Evolutionary conservation across 208 protist genomes (phyloP), one percentile per base, ranked within the genome.

Genomic region (Zelonia costaricensis): DNA sequence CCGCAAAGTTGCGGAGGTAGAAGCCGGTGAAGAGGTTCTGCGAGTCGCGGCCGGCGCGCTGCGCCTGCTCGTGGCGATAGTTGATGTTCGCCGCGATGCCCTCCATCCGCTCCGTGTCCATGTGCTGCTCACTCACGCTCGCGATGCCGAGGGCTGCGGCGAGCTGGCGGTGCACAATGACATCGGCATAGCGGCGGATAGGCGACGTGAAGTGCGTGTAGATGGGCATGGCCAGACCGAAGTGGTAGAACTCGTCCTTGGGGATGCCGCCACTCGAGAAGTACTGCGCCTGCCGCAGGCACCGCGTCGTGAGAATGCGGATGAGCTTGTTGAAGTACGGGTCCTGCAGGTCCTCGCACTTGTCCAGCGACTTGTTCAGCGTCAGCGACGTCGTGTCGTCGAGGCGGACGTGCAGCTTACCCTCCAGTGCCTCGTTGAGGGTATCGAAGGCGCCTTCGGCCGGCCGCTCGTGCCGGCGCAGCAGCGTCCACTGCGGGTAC

Each of bases 161-260:
- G 23, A 97, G 72, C 73, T 94, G 90, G 13, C 96, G 88, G 64
- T 98, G 96, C 18, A 98, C 94, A 62, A 98, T 75, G 12, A 98
- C 88, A 72, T 98, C 96, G 23, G 95, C 86, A 61, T 97, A 98
- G 45, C 96, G 86, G 39, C 96, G 93, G 74, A 98, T 97, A 8
- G 96, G 96, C 6, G 93, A 98, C 30, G 96, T 98, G 65, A 98
- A 98, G 66, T 98, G 96, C 4, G 94, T 98, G 77, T 98, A 98
- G 47, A 97, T 93, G 47, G 86, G 77, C 77, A 95, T 92, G n/a
- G 91, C 93, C 10, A 98, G 81, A 63, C 94, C 96, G 75, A 95
- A 97, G 78, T 98, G 96, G 52, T 80, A 82, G 63, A 92, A 97
- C 76, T 93, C 84, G 52, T 93, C 84, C 35, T 82, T 78, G 20